phyloP scores from a whole-genome alignment of 345 rosid genomes.

The Populus pruinosa region DNA sequence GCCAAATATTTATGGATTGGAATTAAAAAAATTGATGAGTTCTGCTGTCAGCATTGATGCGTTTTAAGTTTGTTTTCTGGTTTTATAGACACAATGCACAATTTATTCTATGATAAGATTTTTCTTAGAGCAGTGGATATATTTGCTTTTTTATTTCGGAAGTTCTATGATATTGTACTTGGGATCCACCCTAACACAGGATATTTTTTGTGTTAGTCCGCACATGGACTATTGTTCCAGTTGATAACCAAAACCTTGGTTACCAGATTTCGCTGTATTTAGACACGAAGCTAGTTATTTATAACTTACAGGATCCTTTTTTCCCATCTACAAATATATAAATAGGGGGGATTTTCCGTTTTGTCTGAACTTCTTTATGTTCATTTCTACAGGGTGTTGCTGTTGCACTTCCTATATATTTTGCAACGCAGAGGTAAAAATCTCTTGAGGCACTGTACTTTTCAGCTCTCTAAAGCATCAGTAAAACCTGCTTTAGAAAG shows the following conservation, averaged over 20 bases:
- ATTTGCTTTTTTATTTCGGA: too few relatives aligned
- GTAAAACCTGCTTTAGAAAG: not conserved
- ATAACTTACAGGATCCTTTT: not conserved
- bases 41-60: not conserved
- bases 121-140: not conserved
- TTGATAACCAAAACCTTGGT: not conserved
- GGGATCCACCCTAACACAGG: not conserved
- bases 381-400: constrained; percentile 75
- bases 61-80: not conserved
- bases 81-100: not conserved
- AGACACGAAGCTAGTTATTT: too few relatives aligned
- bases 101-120: not conserved
- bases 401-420: constrained; percentile 93
- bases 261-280: not conserved
- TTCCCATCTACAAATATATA: not conserved
- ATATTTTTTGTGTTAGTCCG: not conserved
- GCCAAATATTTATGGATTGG: not conserved
- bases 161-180: not conserved
- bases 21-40: not conserved
- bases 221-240: not conserved
- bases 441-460: constrained; percentile 1
- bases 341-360: not conserved
- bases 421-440: constrained; percentile 91
- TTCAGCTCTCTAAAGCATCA: constrained; percentile 1
- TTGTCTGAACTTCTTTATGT: constrained; percentile 12